Base-by-base conservation (phyloP, 345 rosid genomes). In the Bruguiera sexangula region DNA sequence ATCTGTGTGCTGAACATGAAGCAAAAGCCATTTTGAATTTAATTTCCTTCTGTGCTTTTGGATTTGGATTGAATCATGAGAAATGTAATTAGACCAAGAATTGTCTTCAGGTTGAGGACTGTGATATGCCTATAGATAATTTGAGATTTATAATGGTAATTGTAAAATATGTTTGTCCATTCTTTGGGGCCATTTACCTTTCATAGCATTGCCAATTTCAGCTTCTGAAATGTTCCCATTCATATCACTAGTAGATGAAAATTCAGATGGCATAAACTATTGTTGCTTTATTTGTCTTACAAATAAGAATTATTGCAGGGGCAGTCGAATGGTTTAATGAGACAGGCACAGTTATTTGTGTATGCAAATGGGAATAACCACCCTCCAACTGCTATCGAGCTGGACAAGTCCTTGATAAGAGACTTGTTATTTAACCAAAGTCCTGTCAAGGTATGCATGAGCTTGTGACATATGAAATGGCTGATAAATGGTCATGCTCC, bases 361-460 rank as follows among this genome's bases (percentile, higher is more conserved):
- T 82, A 79, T n/a, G 82, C 67, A 31, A 78, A 84, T 36, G 85
- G 87, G 63, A 82, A 71, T 34, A 55, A 69, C 39, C 70, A 64
- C 16, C 81, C 81, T 57, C 85, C 88, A 19, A 82, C 88, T 36
- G 80, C 84, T 6, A 81, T 84, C 52, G 63, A 78, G 20, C 80
- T 82, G 18, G 75, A 82, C 69, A 77, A 70, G 46, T 16, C 78
- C 31, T 54, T 77, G 6, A 60, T 69, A 27, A 64, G 66, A 64
- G 84, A 84, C 51, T 72, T 69, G 39, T 53, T 82, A 59, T 84
- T 84, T 61, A 75, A 84, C 68, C 82, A 27, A 51, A 68, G 70
- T 76, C 71, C 88, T 9, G 34, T 79, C 58, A 84, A 82, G 83
- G 87, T 79, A 75, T 1, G 56, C 34, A 19, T 27, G 48, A 21